Base-by-base conservation (phyloP, 352 stramenopile species). In the Phytophthora fragariae region DNA sequence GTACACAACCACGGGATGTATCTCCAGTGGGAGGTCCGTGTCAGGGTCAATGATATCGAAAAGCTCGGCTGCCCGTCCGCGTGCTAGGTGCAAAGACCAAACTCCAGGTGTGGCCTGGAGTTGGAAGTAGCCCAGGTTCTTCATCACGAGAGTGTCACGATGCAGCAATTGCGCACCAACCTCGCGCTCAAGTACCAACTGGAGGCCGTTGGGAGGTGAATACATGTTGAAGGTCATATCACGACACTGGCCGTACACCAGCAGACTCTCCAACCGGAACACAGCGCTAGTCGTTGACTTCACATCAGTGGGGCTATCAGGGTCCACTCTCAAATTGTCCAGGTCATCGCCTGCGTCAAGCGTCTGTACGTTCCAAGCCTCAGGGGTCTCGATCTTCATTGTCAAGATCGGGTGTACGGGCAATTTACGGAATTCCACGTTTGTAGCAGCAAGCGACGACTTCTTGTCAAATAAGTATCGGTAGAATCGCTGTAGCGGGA, bases 121-220 rank as follows among this genome's bases (percentile, higher is more conserved):
- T 75, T 99, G 98, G 82, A 99, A 99, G 87, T 99, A 99, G 14
- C 98, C 98, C 33, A 98, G 79, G 80, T 99, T 99, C 71, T 99
- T 98, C 98, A 99, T 99, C 17, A 99, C 98, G 4, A 99, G 72
- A 14, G 98, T 99, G 72, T 99, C 98, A 24, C 89, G 90, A 55
- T 94, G 82, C 41, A 93, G 61, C 24, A 77, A 76, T 29, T 77
- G 63, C 54, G 62, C 77, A 10, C 83, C 87, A 24, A 92, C 75
- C n/a, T 91, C 80, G 21, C 88, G 90, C 50, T 96, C 81, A 53
- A 99, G 82, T 29, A 97, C 79, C 21, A 99, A 70, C 73, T 99
- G 96, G 11, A 99, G 81, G 0, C 96, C 95, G 54, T 98, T 95
- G 0, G 94, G 92, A 27, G 95, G 90, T 10, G 81, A 75, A 64